Base-by-base conservation (phyloP, 116 monocot genomes). In the Phalaenopsis hybrid region DNA sequence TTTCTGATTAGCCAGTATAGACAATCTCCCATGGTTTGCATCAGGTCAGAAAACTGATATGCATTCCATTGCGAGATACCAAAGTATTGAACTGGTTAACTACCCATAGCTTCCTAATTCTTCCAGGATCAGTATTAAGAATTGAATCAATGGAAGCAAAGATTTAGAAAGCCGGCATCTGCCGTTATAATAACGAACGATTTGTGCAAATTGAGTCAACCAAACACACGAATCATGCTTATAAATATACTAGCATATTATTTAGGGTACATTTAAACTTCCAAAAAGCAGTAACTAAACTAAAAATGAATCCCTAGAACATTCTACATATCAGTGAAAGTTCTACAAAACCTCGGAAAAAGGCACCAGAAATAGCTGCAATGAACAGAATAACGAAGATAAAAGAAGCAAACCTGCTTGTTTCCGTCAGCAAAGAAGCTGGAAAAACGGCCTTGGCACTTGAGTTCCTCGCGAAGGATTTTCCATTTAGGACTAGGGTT, bases 361-460 rank as follows among this genome's bases (percentile, higher is more conserved):
- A 9, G 67, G 10, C 10, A 67, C 23, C 11, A 67, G 9, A 25
- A 55, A 28, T 28, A 67, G 31, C 5, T 73, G 16, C 11, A 80
- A 70, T 18, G n/a, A 15, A 17, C 45, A 67, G 52, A 2, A 55
- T 15, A 55, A 15, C 55, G 0, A 13, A 55, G 55, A 15, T 55
- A 17, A 4, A 75, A 28, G n/a, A 43, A 55, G 61, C 16, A 21
- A 13, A 90, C 91, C 87, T 94, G 86, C 84, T 90, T 94, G 59
- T 89, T 82, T 37, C 87, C 86, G 73, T 81, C 78, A 43, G 88
- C 65, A 80, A 94, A 90, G 81, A 94, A 85, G 84, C 91, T 90
- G 6, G 77, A 84, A 70, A 84, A 57, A 10, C 92, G 85, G 21
- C 90, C 88, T 4, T n/a, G 28, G 82, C 88, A 76, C 17, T 57